Evolutionary conservation across 129 eudicot species (phyloP).

Genomic region (Smallanthus sonchifolius): DNA sequence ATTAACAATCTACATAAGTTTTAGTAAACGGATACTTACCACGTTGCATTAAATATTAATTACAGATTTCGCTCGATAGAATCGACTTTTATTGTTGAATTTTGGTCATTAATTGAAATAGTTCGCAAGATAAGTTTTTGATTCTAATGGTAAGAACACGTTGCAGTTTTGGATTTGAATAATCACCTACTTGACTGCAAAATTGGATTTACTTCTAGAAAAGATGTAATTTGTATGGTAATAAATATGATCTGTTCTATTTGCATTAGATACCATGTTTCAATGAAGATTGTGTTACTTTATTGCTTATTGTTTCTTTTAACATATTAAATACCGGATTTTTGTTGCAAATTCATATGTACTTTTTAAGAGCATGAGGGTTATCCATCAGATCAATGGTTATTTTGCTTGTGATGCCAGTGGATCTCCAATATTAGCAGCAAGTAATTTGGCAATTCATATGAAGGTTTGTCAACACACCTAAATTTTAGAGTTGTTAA

Average conservation of each 20-base stretch:
- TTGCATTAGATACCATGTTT: background rate
- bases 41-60: background rate
- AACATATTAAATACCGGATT: background rate
- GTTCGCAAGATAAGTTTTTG: background rate
- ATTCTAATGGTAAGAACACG: background rate
- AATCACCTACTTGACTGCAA: background rate
- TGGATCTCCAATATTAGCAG: constrained; percentile 78
- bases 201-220: background rate
- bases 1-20: background rate
- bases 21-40: background rate
- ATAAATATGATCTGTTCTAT: too few relatives aligned
- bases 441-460: constrained; percentile 81
- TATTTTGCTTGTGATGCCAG: constrained; percentile 70
- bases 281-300: background rate
- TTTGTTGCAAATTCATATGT: background rate
- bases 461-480: constrained; percentile 43
- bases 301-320: constrained; percentile 1
- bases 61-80: background rate
- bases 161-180: background rate
- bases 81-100: background rate
- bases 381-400: constrained; percentile 84
- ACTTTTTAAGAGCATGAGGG: constrained; percentile 61
- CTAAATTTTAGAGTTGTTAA: background rate
- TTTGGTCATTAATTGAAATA: background rate
- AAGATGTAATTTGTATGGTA: background rate